A percentile compares a stretch with the other conserved stretches of the same genome.
Evolutionary conservation across 1,284 basidiomycete species (phyloP).

Genomic region (Ustilago shanxiensis): DNA sequence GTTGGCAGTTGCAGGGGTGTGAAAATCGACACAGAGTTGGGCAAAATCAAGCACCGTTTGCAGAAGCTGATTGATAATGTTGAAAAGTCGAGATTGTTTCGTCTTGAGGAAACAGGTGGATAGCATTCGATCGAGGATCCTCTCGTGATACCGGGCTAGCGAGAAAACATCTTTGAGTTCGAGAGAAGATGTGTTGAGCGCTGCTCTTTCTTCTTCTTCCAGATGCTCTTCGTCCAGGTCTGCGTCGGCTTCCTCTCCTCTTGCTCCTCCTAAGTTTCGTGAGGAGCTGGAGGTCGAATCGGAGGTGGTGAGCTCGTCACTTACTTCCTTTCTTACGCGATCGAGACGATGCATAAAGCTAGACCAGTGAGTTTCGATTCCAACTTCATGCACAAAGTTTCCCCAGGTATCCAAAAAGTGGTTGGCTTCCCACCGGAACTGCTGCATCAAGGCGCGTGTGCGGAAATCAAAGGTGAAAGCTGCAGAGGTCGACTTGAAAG

Average conservation of each 20-base stretch:
- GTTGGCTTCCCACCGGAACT: conserved; percentile 32
- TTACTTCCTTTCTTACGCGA: conserved; percentile 28
- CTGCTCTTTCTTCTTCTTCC: conserved; percentile 34
- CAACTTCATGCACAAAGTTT: conserved; percentile 39
- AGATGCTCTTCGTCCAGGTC: conserved; percentile 41
- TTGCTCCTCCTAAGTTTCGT: background rate
- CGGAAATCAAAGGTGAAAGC: conserved; percentile 38
- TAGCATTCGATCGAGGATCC: conserved; percentile 56
- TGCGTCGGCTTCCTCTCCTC: conserved; percentile 9
- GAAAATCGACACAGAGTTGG: conserved; percentile 41
- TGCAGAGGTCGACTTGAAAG: conserved; percentile 36
- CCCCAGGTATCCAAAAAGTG: conserved; percentile 39
- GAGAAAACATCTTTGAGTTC: conserved; percentile 61
- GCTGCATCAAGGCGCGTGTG: conserved; percentile 31
- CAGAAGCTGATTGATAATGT: conserved; percentile 37
- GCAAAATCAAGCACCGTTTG: conserved; percentile 48
- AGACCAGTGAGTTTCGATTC: conserved; percentile 41
- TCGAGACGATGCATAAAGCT: conserved; percentile 42
- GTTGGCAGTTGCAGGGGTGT: conserved; percentile 8
- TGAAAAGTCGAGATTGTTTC: conserved; percentile 23
- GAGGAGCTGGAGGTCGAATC: background rate
- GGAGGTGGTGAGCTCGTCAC: conserved; percentile 24
- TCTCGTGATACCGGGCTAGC: conserved; percentile 55
- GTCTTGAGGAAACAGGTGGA: conserved; percentile 50
- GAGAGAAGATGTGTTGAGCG: conserved; percentile 27